A percentile compares a stretch with the other conserved stretches of the same genome.
Conservation (phyloP, 2,329 filamentous ascomycete genomes). For the Fusarium humuli region DNA sequence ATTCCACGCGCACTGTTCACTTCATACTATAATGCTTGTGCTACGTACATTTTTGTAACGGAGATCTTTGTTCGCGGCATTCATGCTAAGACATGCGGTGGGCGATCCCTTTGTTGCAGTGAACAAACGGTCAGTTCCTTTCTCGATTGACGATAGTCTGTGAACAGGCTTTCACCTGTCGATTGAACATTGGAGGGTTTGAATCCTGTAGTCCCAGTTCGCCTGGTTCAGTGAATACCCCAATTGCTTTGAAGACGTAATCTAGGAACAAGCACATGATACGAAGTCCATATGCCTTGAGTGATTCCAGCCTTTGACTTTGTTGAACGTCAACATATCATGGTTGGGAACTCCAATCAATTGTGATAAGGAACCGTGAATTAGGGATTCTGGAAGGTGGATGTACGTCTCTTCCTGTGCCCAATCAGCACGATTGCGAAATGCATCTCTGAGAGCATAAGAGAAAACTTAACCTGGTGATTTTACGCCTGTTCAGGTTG, state of each 20-base stretch:
- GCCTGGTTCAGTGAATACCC: neutral
- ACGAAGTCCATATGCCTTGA: neutral
- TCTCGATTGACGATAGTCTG: rapidly evolving
- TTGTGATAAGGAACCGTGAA: neutral
- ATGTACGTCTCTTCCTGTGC: neutral
- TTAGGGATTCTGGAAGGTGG: neutral
- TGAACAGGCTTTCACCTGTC: neutral
- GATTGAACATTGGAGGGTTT: neutral
- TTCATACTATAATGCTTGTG: neutral
- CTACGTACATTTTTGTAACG: too few relatives aligned
- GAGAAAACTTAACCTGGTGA: rapidly evolving
- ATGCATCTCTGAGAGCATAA: rapidly evolving
- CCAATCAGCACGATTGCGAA: neutral
- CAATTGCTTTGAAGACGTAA: neutral
- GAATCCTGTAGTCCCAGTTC: rapidly evolving
- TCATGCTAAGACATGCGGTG: neutral
- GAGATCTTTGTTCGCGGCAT: neutral
- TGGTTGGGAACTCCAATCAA: neutral
- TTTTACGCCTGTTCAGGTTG: neutral
- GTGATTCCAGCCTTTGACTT: neutral
- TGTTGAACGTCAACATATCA: neutral
- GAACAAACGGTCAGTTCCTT: neutral
- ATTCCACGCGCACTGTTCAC: neutral
- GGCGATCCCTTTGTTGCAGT: neutral
- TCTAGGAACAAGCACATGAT: rapidly evolving